Evolutionary conservation across 345 rosid genomes (phyloP).

Genomic region (Rhodamnia rubescens): DNA sequence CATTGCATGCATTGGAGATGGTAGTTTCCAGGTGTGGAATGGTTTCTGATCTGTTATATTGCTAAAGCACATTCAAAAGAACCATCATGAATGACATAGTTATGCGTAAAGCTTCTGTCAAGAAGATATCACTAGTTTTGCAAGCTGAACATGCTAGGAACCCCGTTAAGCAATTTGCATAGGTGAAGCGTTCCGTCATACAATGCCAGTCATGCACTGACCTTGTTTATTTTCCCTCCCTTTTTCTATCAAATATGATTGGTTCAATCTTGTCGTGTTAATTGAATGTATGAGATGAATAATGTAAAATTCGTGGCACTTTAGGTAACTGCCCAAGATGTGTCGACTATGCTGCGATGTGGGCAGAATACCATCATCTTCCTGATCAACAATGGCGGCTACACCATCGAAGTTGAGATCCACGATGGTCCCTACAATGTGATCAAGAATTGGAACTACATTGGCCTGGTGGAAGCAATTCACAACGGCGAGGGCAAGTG

Average conservation of each 20-base stretch:
- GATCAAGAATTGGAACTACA: conserved; percentile 89
- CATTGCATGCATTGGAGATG: conserved; percentile 78
- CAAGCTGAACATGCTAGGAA: neutral
- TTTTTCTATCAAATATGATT: neutral
- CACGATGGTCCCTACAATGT: conserved; percentile 84
- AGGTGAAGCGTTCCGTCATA: neutral
- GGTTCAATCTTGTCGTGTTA: neutral
- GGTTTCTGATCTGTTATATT: neutral
- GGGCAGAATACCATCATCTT: conserved; percentile 61
- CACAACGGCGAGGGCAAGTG: conserved; percentile 72
- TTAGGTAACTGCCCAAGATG: conserved; percentile 72
- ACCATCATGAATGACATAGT: neutral
- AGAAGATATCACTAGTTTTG: neutral
- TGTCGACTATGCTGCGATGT: conserved; percentile 60
- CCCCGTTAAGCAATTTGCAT: neutral
- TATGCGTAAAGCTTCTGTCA: neutral
- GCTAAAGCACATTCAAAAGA: neutral
- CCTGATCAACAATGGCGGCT: conserved; percentile 76
- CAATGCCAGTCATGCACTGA: neutral
- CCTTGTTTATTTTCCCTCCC: neutral
- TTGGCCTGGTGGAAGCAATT: conserved; percentile 56
- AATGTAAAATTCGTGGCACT: neutral
- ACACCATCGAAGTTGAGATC: conserved; percentile 79
- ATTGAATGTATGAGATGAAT: neutral
- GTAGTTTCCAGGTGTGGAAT: conserved; percentile 65